Conservation (phyloP, 1,139 yeast genomes). For the Geotrichum europaeum region DNA sequence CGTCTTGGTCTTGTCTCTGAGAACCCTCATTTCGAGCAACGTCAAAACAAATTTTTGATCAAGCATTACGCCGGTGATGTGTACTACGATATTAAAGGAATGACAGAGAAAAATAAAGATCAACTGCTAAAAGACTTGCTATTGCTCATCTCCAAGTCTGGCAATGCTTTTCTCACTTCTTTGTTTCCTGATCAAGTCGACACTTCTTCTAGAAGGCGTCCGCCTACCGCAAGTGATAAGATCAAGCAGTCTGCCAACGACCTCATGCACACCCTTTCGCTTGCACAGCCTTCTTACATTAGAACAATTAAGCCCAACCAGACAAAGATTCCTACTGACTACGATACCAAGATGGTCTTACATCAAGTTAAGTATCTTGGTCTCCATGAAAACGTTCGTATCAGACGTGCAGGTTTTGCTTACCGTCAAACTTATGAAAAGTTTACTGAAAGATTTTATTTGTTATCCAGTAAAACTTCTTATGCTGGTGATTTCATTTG, state of each 20-base stretch:
- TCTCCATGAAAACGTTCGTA: slow-evolving; percentile 91
- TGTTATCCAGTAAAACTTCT: slow-evolving; percentile 82
- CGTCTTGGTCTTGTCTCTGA: slow-evolving; percentile 76
- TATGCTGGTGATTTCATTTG: slow-evolving; percentile 98
- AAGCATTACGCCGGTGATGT: slow-evolving; percentile 99
- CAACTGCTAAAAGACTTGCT: slow-evolving; percentile 83
- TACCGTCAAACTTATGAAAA: slow-evolving; percentile 95
- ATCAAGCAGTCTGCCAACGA: slow-evolving; percentile 89
- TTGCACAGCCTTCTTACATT: slow-evolving; percentile 89
- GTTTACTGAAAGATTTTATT: slow-evolving; percentile 92
- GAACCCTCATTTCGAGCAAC: slow-evolving; percentile 83
- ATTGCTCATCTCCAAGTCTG: slow-evolving; percentile 67
- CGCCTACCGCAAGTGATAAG: slow-evolving; percentile 97
- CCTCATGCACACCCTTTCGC: slow-evolving; percentile 80
- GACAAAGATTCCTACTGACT: slow-evolving; percentile 83
- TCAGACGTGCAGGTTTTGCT: slow-evolving; percentile 98
- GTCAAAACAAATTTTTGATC: slow-evolving; percentile 81
- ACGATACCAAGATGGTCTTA: slow-evolving; percentile 80
- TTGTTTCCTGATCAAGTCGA: slow-evolving; percentile 79
- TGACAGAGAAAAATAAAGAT: slow-evolving; percentile 97
- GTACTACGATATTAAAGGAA: slow-evolving; percentile 78
- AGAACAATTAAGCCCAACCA: slow-evolving; percentile 98
- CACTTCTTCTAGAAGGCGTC: slow-evolving; percentile 57
- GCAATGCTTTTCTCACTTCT: slow-evolving; percentile 55
- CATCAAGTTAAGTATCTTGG: slow-evolving; percentile 97